Percentiles rank a stretch among this genome's conserved stretches.
phyloP scores from a whole-genome alignment of 306 rosid genomes.

The Benincasa hispida region DNA sequence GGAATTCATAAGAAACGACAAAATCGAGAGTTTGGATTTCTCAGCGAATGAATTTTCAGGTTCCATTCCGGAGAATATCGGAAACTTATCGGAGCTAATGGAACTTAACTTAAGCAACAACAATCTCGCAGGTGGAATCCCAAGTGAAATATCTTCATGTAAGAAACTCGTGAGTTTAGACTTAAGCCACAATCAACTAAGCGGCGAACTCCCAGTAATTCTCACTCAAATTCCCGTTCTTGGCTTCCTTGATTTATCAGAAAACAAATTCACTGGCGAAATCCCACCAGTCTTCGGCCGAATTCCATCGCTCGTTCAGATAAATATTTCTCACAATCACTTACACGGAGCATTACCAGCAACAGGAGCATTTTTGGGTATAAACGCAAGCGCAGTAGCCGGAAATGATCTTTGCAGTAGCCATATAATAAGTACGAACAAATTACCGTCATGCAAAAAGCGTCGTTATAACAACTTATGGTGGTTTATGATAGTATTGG shows the following conservation, averaged over 20 bases:
- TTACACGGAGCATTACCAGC: conserved; percentile 60
- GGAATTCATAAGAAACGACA: conserved; percentile 31
- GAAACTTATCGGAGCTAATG: conserved; percentile 31
- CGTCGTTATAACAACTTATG: conserved; percentile 9
- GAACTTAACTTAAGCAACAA: conserved; percentile 51
- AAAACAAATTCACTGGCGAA: conserved; percentile 57
- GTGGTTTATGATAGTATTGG: conserved; percentile 12
- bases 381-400: conserved; percentile 52
- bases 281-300: conserved; percentile 48
- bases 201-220: conserved; percentile 39
- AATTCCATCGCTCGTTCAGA: conserved; percentile 54
- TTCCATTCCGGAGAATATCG: conserved; percentile 17
- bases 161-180: conserved; percentile 58
- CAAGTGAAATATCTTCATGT: conserved; percentile 39
- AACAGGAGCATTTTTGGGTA: conserved; percentile 62
- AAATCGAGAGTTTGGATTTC: conserved; percentile 52
- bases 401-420: conserved; percentile 62
- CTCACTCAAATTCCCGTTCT: conserved; percentile 62
- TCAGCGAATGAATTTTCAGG: conserved; percentile 56
- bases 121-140: conserved; percentile 46
- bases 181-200: conserved; percentile 45
- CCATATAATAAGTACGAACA: conserved; percentile 11
- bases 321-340: conserved; percentile 65
- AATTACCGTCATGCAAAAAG: conserved; percentile 50
- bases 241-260: conserved; percentile 60